phyloP scores from a whole-genome alignment of 208 protist genomes.

The Wallacemonas collosoma region DNA sequence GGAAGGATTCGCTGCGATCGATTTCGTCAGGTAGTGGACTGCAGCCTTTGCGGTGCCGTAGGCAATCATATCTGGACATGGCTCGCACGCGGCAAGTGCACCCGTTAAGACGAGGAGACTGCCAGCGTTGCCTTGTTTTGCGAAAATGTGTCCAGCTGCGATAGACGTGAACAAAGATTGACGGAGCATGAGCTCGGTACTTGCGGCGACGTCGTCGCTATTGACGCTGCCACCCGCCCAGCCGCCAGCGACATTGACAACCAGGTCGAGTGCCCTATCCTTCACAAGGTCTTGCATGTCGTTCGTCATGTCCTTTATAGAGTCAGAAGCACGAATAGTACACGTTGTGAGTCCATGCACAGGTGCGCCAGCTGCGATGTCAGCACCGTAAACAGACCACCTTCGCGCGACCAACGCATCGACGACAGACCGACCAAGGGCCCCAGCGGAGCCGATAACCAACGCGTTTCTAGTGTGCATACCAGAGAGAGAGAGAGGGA shows the following conservation, averaged over 20 bases:
- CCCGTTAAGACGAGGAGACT: constrained; percentile 77
- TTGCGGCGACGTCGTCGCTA: constrained; percentile 24
- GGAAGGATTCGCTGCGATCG: constrained; percentile 41
- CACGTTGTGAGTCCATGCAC: constrained; percentile 9
- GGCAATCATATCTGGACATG: constrained; percentile 75
- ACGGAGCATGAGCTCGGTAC: constrained; percentile 69
- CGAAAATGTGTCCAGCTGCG: constrained; percentile 57
- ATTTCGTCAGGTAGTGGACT: constrained; percentile 79
- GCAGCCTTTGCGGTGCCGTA: constrained; percentile 87
- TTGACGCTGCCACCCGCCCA: constrained; percentile 61
- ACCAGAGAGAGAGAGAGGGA: too few relatives aligned
- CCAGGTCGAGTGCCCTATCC: constrained; percentile 41
- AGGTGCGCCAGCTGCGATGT: constrained; percentile 25
- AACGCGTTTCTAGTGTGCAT: constrained; percentile 28
- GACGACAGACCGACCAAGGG: constrained; percentile 48
- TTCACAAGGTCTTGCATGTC: constrained; percentile 26
- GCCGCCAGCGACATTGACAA: constrained; percentile 84
- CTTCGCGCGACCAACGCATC: constrained; percentile 19
- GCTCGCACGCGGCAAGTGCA: constrained; percentile 40
- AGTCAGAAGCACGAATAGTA: constrained; percentile 3
- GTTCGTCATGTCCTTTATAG: constrained; percentile 33
- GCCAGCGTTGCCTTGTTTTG: constrained; percentile 28
- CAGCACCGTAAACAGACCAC: constrained; percentile 43
- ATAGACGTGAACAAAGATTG: constrained; percentile 79
- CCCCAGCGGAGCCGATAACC: constrained; percentile 61